phyloP scores from a whole-genome alignment of 23 red algal species.

The Gracilaria domingensis region DNA sequence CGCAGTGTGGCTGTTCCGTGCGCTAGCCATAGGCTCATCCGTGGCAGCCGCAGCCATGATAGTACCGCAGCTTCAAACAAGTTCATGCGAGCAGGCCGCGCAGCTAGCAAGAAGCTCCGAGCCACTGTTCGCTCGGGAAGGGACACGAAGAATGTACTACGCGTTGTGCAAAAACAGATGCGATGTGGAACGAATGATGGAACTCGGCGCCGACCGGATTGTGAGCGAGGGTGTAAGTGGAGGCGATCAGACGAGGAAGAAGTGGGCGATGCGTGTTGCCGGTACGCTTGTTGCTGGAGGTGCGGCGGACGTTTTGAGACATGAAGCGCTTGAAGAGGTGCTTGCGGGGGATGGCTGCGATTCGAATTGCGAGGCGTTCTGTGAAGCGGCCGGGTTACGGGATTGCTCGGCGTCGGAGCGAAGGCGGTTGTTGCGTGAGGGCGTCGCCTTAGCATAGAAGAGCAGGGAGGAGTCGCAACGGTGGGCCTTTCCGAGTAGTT shows the following conservation, averaged over 20 bases:
- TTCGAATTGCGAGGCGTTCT: slow-evolving; percentile 11
- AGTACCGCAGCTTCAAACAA: slow-evolving; percentile 33
- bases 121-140: slow-evolving; percentile 6
- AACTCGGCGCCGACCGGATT: background rate
- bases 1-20: slow-evolving; percentile 41
- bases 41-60: background rate
- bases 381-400: slow-evolving; percentile 1
- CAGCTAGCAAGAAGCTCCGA: slow-evolving; percentile 30
- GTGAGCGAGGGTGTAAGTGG: background rate
- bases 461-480: background rate
- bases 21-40: slow-evolving; percentile 35
- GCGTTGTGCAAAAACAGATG: background rate
- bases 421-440: background rate
- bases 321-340: background rate
- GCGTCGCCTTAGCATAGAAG: no score
- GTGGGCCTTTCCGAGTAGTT: background rate
- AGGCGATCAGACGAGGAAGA: slow-evolving; percentile 1
- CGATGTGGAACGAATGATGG: background rate
- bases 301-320: background rate
- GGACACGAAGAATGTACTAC: slow-evolving; percentile 31
- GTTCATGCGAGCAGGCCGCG: slow-evolving; percentile 1
- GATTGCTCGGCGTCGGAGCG: background rate
- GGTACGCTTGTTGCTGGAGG: background rate
- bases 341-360: background rate
- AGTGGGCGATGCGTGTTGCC: background rate